phyloP scores from a whole-genome alignment of 2,329 filamentous ascomycete genomes.

The Thermothelomyces thermophilus region DNA sequence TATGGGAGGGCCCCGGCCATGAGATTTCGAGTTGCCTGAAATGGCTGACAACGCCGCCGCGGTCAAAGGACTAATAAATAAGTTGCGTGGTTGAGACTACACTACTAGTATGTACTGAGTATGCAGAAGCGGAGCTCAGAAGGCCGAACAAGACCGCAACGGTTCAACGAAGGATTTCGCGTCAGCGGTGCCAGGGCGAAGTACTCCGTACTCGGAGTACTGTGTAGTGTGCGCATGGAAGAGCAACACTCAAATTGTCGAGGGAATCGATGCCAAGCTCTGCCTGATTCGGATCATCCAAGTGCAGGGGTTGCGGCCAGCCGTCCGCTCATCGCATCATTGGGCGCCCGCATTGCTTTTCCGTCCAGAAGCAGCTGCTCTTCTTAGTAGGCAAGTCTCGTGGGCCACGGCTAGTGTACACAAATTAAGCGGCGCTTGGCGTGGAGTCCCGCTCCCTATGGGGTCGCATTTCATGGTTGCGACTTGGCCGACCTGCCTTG shows the following conservation, averaged over 20 bases:
- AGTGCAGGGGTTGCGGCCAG: background rate
- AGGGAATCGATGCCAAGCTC: background rate
- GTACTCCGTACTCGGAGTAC: too few species aligned
- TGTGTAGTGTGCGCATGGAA: too few species aligned
- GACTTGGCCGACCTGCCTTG: constrained; percentile 23
- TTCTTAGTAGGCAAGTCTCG: constrained; percentile 9
- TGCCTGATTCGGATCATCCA: constrained; percentile 8
- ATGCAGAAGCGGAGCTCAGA: too few species aligned
- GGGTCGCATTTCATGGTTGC: constrained; percentile 22
- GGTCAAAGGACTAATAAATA: too few species aligned
- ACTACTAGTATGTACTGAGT: too few species aligned
- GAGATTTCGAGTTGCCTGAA: background rate
- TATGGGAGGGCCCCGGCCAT: background rate
- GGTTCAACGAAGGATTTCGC: too few species aligned
- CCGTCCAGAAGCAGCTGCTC: constrained; percentile 1
- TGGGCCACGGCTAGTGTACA: constrained; percentile 1
- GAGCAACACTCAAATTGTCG: too few species aligned
- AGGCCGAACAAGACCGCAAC: too few species aligned
- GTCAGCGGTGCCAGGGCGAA: too few species aligned
- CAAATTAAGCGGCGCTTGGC: constrained; percentile 24
- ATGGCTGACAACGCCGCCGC: background rate
- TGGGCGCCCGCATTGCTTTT: constrained; percentile 1
- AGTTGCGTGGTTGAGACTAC: too few species aligned
- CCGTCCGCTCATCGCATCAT: background rate
- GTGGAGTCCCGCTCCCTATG: constrained; percentile 14